Conservation (phyloP, 257 asterid genomes). For the Cynanchum wilfordii region DNA sequence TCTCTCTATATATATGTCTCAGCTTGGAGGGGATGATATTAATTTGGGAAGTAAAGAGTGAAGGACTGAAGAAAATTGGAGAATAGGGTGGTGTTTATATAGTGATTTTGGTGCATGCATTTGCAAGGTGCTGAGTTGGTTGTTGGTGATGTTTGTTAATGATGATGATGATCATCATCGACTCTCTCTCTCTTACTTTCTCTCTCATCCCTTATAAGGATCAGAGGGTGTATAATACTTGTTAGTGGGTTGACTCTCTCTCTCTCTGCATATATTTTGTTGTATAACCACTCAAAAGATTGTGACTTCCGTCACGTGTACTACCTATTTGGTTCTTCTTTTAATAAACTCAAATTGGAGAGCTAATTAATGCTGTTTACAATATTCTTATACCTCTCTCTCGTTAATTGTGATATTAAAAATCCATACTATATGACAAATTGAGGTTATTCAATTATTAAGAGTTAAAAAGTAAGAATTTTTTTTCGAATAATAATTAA, state of each 20-base stretch:
- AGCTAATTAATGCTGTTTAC: background rate
- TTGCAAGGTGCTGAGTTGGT: conserved; percentile 15
- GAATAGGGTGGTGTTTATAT: conserved; percentile 27
- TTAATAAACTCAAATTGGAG: background rate
- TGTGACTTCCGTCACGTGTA: conserved; percentile 35
- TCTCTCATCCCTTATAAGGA: background rate
- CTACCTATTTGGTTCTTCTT: conserved; percentile 3
- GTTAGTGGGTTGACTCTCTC: conserved; percentile 21
- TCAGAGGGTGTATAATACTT: background rate
- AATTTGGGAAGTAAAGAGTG: background rate
- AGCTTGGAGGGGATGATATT: background rate
- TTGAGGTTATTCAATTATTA: too few species aligned
- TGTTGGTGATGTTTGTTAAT: conserved; percentile 8
- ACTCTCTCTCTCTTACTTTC: background rate
- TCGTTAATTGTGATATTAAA: too few species aligned
- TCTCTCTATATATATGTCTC: background rate
- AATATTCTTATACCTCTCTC: background rate
- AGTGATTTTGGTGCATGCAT: conserved; percentile 45
- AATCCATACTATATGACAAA: too few species aligned
- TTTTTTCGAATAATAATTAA: too few species aligned
- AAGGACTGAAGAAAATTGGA: conserved; percentile 26
- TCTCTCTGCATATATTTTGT: conserved; percentile 3
- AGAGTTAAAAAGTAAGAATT: too few species aligned
- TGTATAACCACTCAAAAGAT: conserved; percentile 21
- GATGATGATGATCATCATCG: background rate